These are phyloP conservation scores for Blastomyces emzantsi DNA, from an alignment of 2,329 filamentous ascomycete species.

Conservation along the genomic window DNA sequence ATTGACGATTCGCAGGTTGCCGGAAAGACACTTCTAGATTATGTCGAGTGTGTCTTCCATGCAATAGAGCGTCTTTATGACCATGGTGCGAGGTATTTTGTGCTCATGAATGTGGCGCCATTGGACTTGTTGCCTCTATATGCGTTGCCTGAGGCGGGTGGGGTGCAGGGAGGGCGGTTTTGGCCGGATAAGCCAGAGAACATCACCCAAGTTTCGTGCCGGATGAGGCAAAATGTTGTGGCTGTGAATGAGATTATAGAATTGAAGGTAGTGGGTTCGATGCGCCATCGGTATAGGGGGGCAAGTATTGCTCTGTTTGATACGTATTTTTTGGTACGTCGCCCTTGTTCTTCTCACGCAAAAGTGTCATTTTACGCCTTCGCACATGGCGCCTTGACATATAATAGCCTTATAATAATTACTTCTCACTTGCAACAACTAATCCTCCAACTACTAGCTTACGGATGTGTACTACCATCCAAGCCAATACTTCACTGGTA, in stretches of 20 bases:
- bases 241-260: slow-evolving; percentile 45
- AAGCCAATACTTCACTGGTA: slow-evolving; percentile 51
- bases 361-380: slow-evolving; percentile 29
- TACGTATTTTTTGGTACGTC: slow-evolving; percentile 49
- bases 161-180: slow-evolving; percentile 37
- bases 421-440: background rate
- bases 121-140: slow-evolving; percentile 62
- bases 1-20: slow-evolving; percentile 54
- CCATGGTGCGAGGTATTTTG: slow-evolving; percentile 59
- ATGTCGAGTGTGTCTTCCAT: slow-evolving; percentile 58
- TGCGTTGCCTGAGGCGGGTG: slow-evolving; percentile 41
- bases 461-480: slow-evolving; percentile 57
- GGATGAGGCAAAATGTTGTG: slow-evolving; percentile 45
- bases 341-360: slow-evolving; percentile 4
- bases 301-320: slow-evolving; percentile 59
- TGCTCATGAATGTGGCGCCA: slow-evolving; percentile 61
- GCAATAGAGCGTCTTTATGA: slow-evolving; percentile 55
- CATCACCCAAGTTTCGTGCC: slow-evolving; percentile 41
- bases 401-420: background rate
- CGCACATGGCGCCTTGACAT: background rate
- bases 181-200: slow-evolving; percentile 44
- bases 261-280: slow-evolving; percentile 39
- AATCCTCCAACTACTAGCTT: slow-evolving; percentile 37
- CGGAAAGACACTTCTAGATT: slow-evolving; percentile 54
- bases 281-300: slow-evolving; percentile 41